These are phyloP conservation scores for Nannizziopsis arthrosporioides DNA, from an alignment of 2,329 filamentous ascomycete genomes.

Conservation along the genomic window DNA sequence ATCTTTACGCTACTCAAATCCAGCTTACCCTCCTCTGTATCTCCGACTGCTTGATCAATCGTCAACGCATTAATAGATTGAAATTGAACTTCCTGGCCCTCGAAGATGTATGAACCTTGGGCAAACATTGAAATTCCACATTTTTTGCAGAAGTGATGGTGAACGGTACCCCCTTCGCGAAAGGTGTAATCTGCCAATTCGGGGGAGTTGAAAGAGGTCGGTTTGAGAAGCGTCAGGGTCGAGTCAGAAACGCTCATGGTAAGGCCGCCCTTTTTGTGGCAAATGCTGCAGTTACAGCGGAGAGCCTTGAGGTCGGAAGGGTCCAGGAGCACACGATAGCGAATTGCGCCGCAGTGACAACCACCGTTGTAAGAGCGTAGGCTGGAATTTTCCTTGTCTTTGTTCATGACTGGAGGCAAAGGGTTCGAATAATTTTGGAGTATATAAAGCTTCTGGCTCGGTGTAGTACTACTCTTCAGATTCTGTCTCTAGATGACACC, in stretches of 20 bases:
- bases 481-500: too few species aligned
- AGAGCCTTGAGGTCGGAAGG: conserved; percentile 9
- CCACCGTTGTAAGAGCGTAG: conserved; percentile 11
- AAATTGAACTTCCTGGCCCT: conserved; percentile 1
- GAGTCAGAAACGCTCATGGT: neutral
- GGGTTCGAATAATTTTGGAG: neutral
- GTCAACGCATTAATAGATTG: conserved; percentile 11
- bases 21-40: conserved; percentile 2
- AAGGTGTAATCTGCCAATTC: conserved; percentile 11
- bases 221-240: conserved; percentile 8
- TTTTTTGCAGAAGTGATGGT: conserved; percentile 15
- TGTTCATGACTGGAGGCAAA: neutral
- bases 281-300: conserved; percentile 15
- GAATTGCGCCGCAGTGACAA: conserved; percentile 15
- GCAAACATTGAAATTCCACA: conserved; percentile 12
- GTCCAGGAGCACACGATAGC: conserved; percentile 16
- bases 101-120: neutral
- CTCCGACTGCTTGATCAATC: conserved; percentile 7
- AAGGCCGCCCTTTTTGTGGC: conserved; percentile 13
- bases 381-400: neutral
- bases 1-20: conserved; percentile 13
- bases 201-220: conserved; percentile 5
- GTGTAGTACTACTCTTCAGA: too few species aligned
- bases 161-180: neutral
- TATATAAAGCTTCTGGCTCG: neutral